Base-by-base conservation (phyloP, 1,139 yeast genomes). In the Taiozyma sp. region DNA sequence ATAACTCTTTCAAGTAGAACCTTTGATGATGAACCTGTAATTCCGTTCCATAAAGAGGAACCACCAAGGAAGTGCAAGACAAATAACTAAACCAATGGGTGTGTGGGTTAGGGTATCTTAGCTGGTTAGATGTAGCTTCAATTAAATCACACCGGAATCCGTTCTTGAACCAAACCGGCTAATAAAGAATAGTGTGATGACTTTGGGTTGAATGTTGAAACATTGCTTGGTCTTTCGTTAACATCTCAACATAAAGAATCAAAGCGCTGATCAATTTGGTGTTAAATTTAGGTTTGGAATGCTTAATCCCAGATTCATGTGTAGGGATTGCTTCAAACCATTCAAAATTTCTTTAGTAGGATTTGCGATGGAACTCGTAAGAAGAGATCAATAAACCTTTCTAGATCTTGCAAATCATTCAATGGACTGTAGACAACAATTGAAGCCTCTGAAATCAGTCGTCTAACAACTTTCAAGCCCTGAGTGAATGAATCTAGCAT, bases 31-130 rank as follows among this genome's bases (percentile, higher is more conserved):
- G 96, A n/a, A 89, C 77, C 48, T 78, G 82, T 22, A 70, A 63
- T 52, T 70, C 70, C 74, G 54, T 69, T 78, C 90, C 83, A 84
- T 52, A 73, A 69, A 16, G 74, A 70, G 54, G 74, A 78, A n/a
- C 83, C 73, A 40, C 79, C 74, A 73, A 92, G 92, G 65, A 91
- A 78, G 57, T 85, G 81, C 50, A 86, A 71, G 43, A 92, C 32
- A 87, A 78, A 55, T 87, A 84, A 60, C 87, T 80, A 69, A 85
- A 88, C 90, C 96, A 92, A 61, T 84, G 87, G 0, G 99, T 93
- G 67, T 91, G 97, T 48, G 92, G 78, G 66, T 89, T 92, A 51
- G 98, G 97, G 71, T 87, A 92, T 60, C 99, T 79, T 69, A 95
- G 77, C 65, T 93, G 97, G 70, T 93, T 91, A 39, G 87, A 90